Percentiles rank a stretch among this genome's conserved stretches.
Evolutionary conservation across 2,329 filamentous ascomycete species (phyloP).

Genomic region (Amauroascus niger): DNA sequence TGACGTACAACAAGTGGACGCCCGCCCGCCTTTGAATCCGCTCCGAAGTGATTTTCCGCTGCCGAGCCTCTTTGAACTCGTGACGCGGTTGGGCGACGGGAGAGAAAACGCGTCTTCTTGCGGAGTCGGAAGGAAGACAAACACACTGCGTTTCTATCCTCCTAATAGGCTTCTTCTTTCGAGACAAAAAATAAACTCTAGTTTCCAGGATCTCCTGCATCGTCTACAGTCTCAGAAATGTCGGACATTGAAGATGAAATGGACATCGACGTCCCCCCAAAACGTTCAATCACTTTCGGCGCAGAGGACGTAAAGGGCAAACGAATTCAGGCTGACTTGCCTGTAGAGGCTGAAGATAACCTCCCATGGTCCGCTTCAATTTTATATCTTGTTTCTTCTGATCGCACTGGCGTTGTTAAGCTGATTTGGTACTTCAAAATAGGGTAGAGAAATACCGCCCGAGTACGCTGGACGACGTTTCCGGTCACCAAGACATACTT

Average conservation of each 20-base stretch:
- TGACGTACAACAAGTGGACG: no score
- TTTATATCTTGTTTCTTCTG: neutral
- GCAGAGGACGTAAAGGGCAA: conserved; percentile 74
- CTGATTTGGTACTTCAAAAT: conserved; percentile 16
- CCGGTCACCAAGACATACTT: conserved; percentile 93
- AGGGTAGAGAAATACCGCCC: conserved; percentile 98
- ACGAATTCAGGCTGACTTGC: conserved; percentile 81
- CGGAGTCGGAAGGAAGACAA: neutral
- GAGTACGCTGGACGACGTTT: conserved; percentile 79
- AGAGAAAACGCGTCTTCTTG: conserved; percentile 24
- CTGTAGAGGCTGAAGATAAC: conserved; percentile 86
- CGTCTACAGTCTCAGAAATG: conserved; percentile 31
- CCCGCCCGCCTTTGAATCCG: neutral
- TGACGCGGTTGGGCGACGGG: conserved; percentile 28
- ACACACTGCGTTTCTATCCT: neutral
- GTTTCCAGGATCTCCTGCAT: no score
- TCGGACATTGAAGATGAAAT: conserved; percentile 56
- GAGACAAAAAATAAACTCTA: no score
- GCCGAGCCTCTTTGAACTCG: conserved; percentile 35
- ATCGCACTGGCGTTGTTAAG: neutral
- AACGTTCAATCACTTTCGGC: conserved; percentile 55
- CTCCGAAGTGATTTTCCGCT: conserved; percentile 28
- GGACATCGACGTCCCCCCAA: conserved; percentile 53
- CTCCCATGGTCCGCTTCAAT: conserved; percentile 66
- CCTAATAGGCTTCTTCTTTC: neutral